phyloP scores from a whole-genome alignment of 371 early-diverging fungal species.

The Batkoa obscura region DNA sequence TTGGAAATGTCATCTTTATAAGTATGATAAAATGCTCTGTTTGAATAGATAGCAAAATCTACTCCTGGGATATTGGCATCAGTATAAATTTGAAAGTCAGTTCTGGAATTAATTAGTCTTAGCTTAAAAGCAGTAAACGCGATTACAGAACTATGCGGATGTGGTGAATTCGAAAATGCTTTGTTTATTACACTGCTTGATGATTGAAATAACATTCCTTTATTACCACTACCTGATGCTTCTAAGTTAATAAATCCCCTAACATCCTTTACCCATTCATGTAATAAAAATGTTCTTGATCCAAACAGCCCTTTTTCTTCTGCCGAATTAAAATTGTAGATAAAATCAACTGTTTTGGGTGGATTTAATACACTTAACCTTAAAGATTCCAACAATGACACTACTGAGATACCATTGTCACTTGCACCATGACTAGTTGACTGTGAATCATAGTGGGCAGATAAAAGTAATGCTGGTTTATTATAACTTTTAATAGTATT shows the following conservation, averaged over 20 bases:
- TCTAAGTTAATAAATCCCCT: constrained; percentile 66
- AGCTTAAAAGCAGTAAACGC: constrained; percentile 46
- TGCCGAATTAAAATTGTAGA: constrained; percentile 70
- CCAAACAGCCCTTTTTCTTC: constrained; percentile 71
- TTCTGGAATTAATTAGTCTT: constrained; percentile 42
- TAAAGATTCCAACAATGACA: constrained; percentile 33
- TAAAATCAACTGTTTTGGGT: constrained; percentile 15
- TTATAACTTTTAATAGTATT: not conserved
- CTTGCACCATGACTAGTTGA: constrained; percentile 61
- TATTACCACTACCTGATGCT: constrained; percentile 58
- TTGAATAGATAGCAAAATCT: constrained; percentile 49
- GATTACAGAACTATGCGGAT: constrained; percentile 26
- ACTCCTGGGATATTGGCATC: constrained; percentile 39
- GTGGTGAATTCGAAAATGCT: constrained; percentile 19
- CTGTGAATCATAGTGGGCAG: constrained; percentile 39
- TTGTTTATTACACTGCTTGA: constrained; percentile 25
- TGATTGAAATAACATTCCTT: constrained; percentile 43
- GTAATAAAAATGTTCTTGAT: constrained; percentile 41
- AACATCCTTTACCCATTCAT: constrained; percentile 54
- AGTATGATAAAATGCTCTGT: constrained; percentile 51
- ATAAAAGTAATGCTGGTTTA: constrained; percentile 22
- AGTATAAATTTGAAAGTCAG: constrained; percentile 42
- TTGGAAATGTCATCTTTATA: constrained; percentile 20
- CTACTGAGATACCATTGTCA: constrained; percentile 67
- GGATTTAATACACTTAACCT: not conserved